A percentile compares a stretch with the other conserved stretches of the same genome.
Evolutionary conservation across 2,329 filamentous ascomycete genomes (phyloP).

Genomic region (Cadophora luteo-olivacea): DNA sequence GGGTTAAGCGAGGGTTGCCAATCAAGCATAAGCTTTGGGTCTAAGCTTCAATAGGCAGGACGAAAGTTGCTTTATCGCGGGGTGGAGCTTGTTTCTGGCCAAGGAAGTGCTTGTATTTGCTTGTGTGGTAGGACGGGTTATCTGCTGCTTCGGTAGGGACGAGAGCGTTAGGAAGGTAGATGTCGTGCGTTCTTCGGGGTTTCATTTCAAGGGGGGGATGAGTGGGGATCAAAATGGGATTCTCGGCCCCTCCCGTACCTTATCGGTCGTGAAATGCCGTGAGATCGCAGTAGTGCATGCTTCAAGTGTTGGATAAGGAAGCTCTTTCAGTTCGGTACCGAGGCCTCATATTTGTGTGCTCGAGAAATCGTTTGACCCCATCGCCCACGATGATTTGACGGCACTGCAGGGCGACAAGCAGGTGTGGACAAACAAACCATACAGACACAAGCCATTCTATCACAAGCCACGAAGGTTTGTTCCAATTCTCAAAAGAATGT

Average conservation of each 20-base stretch:
- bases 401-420: no score
- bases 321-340: not conserved
- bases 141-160: not conserved
- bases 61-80: slow-evolving; percentile 3
- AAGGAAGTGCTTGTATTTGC: slow-evolving; percentile 19
- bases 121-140: slow-evolving; percentile 9
- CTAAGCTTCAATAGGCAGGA: slow-evolving; percentile 28
- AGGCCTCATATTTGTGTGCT: not conserved
- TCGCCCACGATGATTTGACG: no score
- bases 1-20: not conserved
- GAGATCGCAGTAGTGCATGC: not conserved
- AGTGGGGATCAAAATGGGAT: not conserved
- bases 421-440: no score
- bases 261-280: not conserved
- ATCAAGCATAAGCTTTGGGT: slow-evolving; percentile 5
- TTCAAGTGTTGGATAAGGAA: not conserved
- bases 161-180: slow-evolving; percentile 16
- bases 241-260: slow-evolving; percentile 1
- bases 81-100: slow-evolving; percentile 20
- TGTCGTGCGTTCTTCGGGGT: slow-evolving; percentile 4
- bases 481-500: no score
- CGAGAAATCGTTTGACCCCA: no score
- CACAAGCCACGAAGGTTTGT: no score
- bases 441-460: no score
- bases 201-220: not conserved